A percentile compares a stretch with the other conserved stretches of the same genome.
These are phyloP conservation scores for Erucastrum elatum DNA, from an alignment of 345 rosid genomes.

Conservation along the genomic window DNA sequence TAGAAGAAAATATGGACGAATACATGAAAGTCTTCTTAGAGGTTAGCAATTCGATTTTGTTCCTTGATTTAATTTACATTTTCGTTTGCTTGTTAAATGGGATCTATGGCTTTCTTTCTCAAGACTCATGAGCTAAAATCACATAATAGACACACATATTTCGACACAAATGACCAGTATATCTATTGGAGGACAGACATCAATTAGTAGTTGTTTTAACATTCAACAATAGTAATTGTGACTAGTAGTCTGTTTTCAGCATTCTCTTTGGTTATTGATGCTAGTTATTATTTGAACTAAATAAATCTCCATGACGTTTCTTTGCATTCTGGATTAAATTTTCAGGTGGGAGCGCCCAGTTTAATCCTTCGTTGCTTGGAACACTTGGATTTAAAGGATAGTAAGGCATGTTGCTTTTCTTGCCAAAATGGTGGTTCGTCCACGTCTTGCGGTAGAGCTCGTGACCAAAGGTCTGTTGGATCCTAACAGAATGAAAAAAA, in stretches of 20 bases:
- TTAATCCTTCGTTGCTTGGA: slow-evolving; percentile 72
- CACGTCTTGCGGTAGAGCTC: slow-evolving; percentile 77
- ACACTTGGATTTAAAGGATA: slow-evolving; percentile 72
- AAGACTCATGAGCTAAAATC: slow-evolving; percentile 16
- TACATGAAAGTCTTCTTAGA: slow-evolving; percentile 75
- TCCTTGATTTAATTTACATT: neutral
- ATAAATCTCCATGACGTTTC: neutral
- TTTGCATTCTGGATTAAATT: neutral
- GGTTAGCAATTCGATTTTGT: slow-evolving; percentile 46
- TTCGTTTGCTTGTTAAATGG: neutral
- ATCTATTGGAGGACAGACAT: too few species aligned
- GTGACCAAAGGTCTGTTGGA: slow-evolving; percentile 80
- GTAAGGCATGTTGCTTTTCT: slow-evolving; percentile 86
- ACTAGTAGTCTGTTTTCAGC: neutral
- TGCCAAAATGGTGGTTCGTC: slow-evolving; percentile 82
- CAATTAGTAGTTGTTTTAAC: too few species aligned
- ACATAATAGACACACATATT: too few species aligned
- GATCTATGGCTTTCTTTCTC: neutral
- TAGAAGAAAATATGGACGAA: slow-evolving; percentile 85
- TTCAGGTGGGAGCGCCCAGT: slow-evolving; percentile 75
- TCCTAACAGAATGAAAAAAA: slow-evolving; percentile 68
- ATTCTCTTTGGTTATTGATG: neutral
- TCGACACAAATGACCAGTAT: too few species aligned
- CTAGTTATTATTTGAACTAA: neutral
- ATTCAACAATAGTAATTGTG: neutral